A percentile compares a stretch with the other conserved stretches of the same genome.
Evolutionary conservation across 495 filamentous ascomycete genomes (phyloP).

Genomic region (Aspergillus nanangensis): DNA sequence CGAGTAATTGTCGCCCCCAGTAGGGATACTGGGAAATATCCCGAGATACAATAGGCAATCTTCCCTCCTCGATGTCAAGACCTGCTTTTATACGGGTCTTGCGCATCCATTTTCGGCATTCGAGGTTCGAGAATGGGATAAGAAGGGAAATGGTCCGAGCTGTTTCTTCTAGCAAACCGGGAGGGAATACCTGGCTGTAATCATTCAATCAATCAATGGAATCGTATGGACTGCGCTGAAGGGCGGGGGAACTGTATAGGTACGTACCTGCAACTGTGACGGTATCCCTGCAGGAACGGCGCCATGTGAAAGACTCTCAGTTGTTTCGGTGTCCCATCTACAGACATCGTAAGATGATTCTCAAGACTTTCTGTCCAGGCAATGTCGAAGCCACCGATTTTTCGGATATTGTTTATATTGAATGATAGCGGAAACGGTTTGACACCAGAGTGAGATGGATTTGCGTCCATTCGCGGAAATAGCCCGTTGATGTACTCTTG

Average conservation of each 20-base stretch:
- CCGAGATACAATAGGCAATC: slow-evolving; percentile 2
- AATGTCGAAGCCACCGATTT: slow-evolving; percentile 11
- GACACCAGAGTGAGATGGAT: neutral
- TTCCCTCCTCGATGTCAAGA: slow-evolving; percentile 10
- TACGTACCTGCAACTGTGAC: neutral
- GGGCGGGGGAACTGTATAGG: neutral
- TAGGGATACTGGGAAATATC: slow-evolving; percentile 12
- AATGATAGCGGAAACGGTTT: slow-evolving; percentile 4
- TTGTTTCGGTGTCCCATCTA: slow-evolving; percentile 2
- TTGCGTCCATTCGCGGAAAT: no score
- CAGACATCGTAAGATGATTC: slow-evolving; percentile 8
- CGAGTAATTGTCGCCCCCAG: slow-evolving; percentile 13
- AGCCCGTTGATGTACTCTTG: slow-evolving; percentile 2
- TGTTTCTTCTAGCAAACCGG: slow-evolving; percentile 18
- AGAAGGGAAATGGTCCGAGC: slow-evolving; percentile 17
- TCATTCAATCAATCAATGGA: no score
- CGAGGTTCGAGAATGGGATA: slow-evolving; percentile 13
- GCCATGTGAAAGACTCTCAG: slow-evolving; percentile 9
- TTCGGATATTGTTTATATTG: slow-evolving; percentile 5
- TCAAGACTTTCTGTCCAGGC: slow-evolving; percentile 9
- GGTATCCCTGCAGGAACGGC: slow-evolving; percentile 4
- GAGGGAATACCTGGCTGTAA: slow-evolving; percentile 11
- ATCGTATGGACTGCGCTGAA: no score
- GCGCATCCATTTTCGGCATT: slow-evolving; percentile 12
- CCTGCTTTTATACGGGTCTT: slow-evolving; percentile 4